A percentile compares a stretch with the other conserved stretches of the same genome.
phyloP scores from a whole-genome alignment of 345 rosid species.

The Melaleuca alternifolia region DNA sequence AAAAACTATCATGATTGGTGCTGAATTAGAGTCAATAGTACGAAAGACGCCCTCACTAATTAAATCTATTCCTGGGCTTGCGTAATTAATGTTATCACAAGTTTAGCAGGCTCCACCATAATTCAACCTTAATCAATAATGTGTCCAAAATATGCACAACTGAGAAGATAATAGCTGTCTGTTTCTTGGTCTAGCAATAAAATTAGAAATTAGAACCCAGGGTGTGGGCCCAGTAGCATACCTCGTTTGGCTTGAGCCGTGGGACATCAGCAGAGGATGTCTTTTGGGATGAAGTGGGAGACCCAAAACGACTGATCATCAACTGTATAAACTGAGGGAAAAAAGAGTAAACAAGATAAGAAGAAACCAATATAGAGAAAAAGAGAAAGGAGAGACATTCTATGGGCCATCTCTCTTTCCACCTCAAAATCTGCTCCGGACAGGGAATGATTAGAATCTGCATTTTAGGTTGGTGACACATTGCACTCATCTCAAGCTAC shows the following conservation, averaged over 20 bases:
- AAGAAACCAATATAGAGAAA: not conserved
- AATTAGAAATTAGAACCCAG: not conserved
- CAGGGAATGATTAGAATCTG: slow-evolving; percentile 19
- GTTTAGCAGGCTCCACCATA: slow-evolving; percentile 2
- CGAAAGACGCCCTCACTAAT: not conserved
- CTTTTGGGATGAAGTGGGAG: slow-evolving; percentile 23
- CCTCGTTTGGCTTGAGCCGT: not conserved
- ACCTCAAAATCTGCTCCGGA: not conserved
- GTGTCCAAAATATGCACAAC: not conserved
- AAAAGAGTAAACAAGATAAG: not conserved
- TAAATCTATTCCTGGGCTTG: not conserved
- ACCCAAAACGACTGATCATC: slow-evolving; percentile 2
- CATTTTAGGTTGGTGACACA: not conserved
- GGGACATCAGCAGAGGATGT: slow-evolving; percentile 12
- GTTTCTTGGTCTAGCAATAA: not conserved
- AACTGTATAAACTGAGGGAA: not conserved
- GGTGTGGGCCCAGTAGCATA: not conserved
- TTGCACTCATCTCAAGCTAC: slow-evolving; percentile 22
- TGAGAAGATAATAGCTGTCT: slow-evolving; percentile 13
- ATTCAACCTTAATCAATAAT: not conserved
- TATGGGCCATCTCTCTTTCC: slow-evolving; percentile 3
- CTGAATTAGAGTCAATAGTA: not conserved
- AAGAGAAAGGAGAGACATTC: not conserved
- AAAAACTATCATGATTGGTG: not conserved
- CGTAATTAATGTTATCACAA: slow-evolving; percentile 1